Conservation (phyloP, 495 filamentous ascomycete species). For the Hypoxylon fragiforme region DNA sequence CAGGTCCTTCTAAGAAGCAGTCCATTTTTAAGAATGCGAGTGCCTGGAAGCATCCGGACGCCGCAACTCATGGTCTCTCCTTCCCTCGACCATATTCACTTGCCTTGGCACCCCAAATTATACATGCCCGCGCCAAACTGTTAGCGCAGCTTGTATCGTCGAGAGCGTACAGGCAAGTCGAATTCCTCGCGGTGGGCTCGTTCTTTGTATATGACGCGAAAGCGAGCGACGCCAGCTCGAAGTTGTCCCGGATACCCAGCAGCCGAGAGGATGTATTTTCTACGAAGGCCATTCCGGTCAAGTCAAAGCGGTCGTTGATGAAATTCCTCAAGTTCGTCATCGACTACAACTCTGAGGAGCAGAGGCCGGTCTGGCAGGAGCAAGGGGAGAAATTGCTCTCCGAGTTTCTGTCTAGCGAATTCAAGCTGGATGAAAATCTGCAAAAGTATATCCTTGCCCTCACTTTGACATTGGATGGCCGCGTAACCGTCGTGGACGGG, state of each 20-base stretch:
- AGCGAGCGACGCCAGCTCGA: conserved; percentile 25
- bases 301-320: conserved; percentile 81
- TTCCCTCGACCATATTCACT: conserved; percentile 80
- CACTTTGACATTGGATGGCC: conserved; percentile 67
- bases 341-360: conserved; percentile 59
- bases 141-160: conserved; percentile 81
- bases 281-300: conserved; percentile 68
- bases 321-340: conserved; percentile 81
- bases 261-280: conserved; percentile 87
- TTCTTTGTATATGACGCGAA: conserved; percentile 74
- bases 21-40: conserved; percentile 29
- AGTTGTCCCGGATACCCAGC: conserved; percentile 70
- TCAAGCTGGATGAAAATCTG: conserved; percentile 70
- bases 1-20: background rate
- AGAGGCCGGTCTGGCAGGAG: conserved; percentile 53
- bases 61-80: conserved; percentile 48
- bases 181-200: conserved; percentile 91
- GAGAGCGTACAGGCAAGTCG: conserved; percentile 81
- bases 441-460: conserved; percentile 76
- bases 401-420: conserved; percentile 68
- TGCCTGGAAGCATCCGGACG: conserved; percentile 36
- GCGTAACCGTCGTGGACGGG: conserved; percentile 60
- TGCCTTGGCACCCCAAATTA: conserved; percentile 80
- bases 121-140: conserved; percentile 80
- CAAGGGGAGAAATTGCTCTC: conserved; percentile 56